Evolutionary conservation across 75 land plant genomes (phyloP).

Genomic region (Larix kaempferi): DNA sequence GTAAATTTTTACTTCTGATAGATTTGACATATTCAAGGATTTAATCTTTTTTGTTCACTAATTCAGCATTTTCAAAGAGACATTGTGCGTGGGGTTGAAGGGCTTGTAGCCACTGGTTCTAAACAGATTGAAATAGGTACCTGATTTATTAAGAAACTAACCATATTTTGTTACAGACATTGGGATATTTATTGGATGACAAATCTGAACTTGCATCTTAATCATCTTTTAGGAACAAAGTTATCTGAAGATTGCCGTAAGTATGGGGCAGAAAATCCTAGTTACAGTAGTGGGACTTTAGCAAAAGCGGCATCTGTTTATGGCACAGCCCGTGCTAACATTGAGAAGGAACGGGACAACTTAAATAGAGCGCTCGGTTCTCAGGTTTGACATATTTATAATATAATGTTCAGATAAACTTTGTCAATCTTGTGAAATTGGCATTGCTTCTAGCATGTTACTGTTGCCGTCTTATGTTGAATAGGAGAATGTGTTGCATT

Average conservation of each 20-base stretch:
- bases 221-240: conserved; percentile 46
- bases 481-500: background rate
- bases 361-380: conserved; percentile 32
- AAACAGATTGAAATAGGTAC: conserved; percentile 73
- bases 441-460: background rate
- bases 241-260: conserved; percentile 75
- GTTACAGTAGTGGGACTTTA: conserved; percentile 36
- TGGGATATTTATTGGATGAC: background rate
- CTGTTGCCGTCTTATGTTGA: background rate
- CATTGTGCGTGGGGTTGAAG: conserved; percentile 70
- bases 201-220: background rate
- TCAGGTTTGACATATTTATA: conserved; percentile 23
- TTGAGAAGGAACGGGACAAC: conserved; percentile 75
- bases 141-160: background rate
- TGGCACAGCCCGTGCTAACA: conserved; percentile 58
- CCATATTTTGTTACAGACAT: background rate
- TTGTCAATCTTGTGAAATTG: background rate
- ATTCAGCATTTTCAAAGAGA: conserved; percentile 87
- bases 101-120: conserved; percentile 40
- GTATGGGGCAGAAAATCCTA: conserved; percentile 65
- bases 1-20: background rate
- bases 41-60: background rate
- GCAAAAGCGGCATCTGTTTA: conserved; percentile 65
- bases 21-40: background rate
- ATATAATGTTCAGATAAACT: too few relatives aligned